Percentiles rank a stretch among this genome's conserved stretches.
phyloP scores from a whole-genome alignment of 148 eudicot species.

The Suaeda aralocaspica region DNA sequence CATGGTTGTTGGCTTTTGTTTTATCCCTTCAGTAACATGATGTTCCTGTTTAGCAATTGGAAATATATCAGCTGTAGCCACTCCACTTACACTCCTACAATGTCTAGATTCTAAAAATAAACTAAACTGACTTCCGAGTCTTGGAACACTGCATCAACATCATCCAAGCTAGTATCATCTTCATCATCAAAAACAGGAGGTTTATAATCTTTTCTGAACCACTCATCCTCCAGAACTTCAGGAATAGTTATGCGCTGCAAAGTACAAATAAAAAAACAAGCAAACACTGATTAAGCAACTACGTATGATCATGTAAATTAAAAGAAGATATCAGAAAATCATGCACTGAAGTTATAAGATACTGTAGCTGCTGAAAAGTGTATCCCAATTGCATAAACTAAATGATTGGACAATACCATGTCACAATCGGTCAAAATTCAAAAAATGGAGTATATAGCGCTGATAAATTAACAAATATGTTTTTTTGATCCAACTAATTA shows the following conservation, averaged over 20 bases:
- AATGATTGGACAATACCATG: too few relatives aligned
- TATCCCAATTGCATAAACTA: too few relatives aligned
- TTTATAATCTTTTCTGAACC: slow-evolving; percentile 81
- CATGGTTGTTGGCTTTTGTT: slow-evolving; percentile 79
- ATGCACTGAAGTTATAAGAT: too few relatives aligned
- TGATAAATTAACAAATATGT: too few relatives aligned
- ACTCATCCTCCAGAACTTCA: slow-evolving; percentile 71
- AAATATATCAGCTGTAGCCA: slow-evolving; percentile 2
- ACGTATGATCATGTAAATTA: neutral
- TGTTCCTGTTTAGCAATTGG: slow-evolving; percentile 49
- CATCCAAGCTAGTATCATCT: slow-evolving; percentile 80
- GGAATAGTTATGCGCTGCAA: slow-evolving; percentile 79
- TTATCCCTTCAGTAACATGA: slow-evolving; percentile 81
- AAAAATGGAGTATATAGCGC: too few relatives aligned
- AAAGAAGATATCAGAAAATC: neutral
- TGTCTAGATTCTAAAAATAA: neutral
- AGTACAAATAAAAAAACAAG: neutral
- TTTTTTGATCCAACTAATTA: too few relatives aligned
- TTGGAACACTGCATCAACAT: slow-evolving; percentile 88
- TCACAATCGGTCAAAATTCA: too few relatives aligned
- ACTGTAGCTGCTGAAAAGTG: too few relatives aligned
- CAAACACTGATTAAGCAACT: neutral
- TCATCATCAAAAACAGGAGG: slow-evolving; percentile 70
- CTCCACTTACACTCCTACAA: neutral
- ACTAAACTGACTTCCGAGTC: slow-evolving; percentile 68